Conservation (phyloP, 2,329 filamentous ascomycete genomes). For the Paecilomyces formosus region DNA sequence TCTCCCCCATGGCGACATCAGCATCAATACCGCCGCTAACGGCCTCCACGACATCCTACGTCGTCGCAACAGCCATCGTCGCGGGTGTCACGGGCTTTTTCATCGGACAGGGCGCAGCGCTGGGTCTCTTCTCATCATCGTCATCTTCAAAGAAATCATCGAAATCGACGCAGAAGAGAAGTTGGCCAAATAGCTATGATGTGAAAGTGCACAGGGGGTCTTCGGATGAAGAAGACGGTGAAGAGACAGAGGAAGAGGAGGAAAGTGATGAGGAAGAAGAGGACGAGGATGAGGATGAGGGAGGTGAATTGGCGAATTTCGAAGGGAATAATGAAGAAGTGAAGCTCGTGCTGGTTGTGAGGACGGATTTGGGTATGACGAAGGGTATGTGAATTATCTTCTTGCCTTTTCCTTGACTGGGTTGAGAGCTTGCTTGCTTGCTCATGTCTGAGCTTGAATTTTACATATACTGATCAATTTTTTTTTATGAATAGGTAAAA, state of each 20-base stretch:
- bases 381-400: slow-evolving; percentile 59
- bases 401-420: not conserved
- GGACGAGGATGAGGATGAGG: slow-evolving; percentile 60
- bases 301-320: slow-evolving; percentile 40
- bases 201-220: slow-evolving; percentile 38
- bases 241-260: slow-evolving; percentile 43
- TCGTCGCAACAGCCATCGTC: slow-evolving; percentile 67
- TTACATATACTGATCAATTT: slow-evolving; percentile 2
- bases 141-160: slow-evolving; percentile 26
- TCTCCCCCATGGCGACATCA: slow-evolving; percentile 21
- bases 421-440: not conserved
- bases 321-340: slow-evolving; percentile 66
- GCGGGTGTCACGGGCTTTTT: slow-evolving; percentile 72
- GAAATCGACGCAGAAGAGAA: slow-evolving; percentile 33
- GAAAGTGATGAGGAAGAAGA: slow-evolving; percentile 50
- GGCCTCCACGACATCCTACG: slow-evolving; percentile 51
- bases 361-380: slow-evolving; percentile 94
- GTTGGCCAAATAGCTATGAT: slow-evolving; percentile 50
- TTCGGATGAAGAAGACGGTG: slow-evolving; percentile 26
- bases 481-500: slow-evolving; percentile 62
- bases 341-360: slow-evolving; percentile 85
- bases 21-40: slow-evolving; percentile 32
- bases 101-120: slow-evolving; percentile 54
- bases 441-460: not conserved
- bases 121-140: slow-evolving; percentile 59